These are phyloP conservation scores for Schizothecium vesticola DNA, from an alignment of 495 filamentous ascomycete genomes.

Conservation along the genomic window DNA sequence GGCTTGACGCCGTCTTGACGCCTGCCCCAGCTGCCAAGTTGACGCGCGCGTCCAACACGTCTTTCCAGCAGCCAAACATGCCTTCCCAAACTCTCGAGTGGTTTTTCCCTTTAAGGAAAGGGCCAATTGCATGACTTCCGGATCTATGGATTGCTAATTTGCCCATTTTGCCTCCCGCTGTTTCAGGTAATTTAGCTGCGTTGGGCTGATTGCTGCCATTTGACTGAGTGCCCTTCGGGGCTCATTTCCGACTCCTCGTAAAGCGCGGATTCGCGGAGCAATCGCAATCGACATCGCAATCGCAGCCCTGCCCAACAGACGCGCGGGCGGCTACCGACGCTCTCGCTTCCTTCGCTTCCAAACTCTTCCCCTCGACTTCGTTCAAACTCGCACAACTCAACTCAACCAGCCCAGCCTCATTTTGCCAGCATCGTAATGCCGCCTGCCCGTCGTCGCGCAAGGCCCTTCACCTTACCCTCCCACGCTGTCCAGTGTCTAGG, in stretches of 20 bases:
- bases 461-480: neutral
- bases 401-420: neutral
- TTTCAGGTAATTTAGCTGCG: conserved; percentile 24
- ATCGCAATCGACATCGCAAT: neutral
- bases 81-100: neutral
- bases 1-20: neutral
- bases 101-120: neutral
- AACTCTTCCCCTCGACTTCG: neutral
- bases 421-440: neutral
- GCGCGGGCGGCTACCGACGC: neutral
- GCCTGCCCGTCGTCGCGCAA: neutral
- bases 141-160: conserved; percentile 2
- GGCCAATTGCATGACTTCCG: conserved; percentile 19
- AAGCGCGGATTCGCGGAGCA: conserved; percentile 6
- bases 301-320: neutral
- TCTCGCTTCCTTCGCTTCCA: neutral
- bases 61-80: conserved; percentile 1
- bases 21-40: neutral
- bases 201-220: conserved; percentile 12
- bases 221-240: conserved; percentile 9
- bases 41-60: conserved; percentile 21
- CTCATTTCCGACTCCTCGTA: conserved; percentile 1
- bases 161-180: conserved; percentile 10
- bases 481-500: neutral
- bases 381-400: neutral